phyloP scores from a whole-genome alignment of 768 basidiomycete species.

The Amanita pallidorosea region DNA sequence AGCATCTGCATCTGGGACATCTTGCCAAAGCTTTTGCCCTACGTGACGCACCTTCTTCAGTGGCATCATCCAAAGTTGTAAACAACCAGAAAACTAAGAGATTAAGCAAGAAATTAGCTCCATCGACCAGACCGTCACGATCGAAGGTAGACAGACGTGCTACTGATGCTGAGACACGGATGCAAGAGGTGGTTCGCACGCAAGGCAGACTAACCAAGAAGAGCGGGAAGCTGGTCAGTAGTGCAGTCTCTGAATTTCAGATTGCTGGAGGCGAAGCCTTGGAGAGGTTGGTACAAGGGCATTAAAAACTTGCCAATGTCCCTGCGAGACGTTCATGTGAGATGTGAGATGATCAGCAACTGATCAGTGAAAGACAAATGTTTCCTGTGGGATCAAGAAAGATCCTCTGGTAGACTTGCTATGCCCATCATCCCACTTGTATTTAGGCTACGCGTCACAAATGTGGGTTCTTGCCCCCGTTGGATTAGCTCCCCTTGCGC shows the following conservation, averaged over 20 bases:
- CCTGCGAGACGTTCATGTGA: background rate
- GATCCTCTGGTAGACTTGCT: background rate
- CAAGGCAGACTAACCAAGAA: constrained; percentile 78
- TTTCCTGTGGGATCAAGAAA: background rate
- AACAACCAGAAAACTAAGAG: constrained; percentile 12
- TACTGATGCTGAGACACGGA: constrained; percentile 63
- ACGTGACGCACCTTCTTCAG: constrained; percentile 67
- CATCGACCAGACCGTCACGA: constrained; percentile 8
- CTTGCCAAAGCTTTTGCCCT: constrained; percentile 86
- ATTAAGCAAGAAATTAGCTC: constrained; percentile 11
- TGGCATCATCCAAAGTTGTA: constrained; percentile 19
- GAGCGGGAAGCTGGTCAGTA: constrained; percentile 63
- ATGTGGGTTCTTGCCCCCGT: background rate
- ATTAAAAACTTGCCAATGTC: background rate
- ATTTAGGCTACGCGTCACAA: background rate
- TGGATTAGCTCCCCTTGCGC: background rate
- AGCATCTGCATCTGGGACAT: constrained; percentile 90
- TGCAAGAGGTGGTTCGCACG: constrained; percentile 76
- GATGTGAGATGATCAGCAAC: background rate
- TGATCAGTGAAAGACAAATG: background rate
- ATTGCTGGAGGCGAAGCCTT: constrained; percentile 53
- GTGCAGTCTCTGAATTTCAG: constrained; percentile 69
- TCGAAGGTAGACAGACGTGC: constrained; percentile 26
- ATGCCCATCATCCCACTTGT: background rate
- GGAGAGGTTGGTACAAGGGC: constrained; percentile 43